Evolutionary conservation across 2,329 filamentous ascomycete genomes (phyloP), one percentile per base, ranked within the genome.

Genomic region (Talaromyces verruculosus): DNA sequence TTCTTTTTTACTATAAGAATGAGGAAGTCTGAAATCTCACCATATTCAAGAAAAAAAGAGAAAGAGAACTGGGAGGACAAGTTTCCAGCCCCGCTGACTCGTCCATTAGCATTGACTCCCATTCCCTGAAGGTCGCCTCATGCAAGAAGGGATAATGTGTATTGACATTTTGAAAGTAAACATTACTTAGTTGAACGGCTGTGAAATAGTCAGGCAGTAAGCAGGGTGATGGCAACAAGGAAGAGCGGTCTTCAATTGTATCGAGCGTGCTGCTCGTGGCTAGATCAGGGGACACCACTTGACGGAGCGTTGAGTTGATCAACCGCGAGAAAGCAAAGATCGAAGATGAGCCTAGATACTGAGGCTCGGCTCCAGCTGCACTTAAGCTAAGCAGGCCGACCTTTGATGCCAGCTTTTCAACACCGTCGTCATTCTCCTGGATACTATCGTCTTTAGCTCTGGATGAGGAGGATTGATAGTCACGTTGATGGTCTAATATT

Each of bases 61-160:
- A 64, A 13, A 63, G 41, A 28, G 62, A 49, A 39, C 39, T 49
- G 25, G 51, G 41, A 35, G 30, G 2, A 59, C 22, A 45, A 45
- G 19, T 45, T 30, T 30, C 39, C 37, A 33, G 11, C 15, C 25
- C 25, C 37, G 25, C n/a, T 10, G 57, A 60, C 57, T 43, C 37
- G 22, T 60, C 22, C 39, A 43, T 10, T 5, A 60, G 22, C 57
- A 60, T 60, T 19, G 57, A 59, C 41, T 74, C 71, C 69, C 70
- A 73, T 2, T n/a, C 8, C 5, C 67, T 64, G 59, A 78, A 77
- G 0, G 76, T 80, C 2, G 72, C 72, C 19, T 72, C 67, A 65
- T 80, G 78, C 1, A 80, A 68, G 60, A 79, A 79, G 0, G 77
- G 77, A 55, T 78, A 80, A 58, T 79, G 77, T 0, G 74, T 68